Conservation (phyloP, 305 asterid species). For the Solanum aculeatissimum region DNA sequence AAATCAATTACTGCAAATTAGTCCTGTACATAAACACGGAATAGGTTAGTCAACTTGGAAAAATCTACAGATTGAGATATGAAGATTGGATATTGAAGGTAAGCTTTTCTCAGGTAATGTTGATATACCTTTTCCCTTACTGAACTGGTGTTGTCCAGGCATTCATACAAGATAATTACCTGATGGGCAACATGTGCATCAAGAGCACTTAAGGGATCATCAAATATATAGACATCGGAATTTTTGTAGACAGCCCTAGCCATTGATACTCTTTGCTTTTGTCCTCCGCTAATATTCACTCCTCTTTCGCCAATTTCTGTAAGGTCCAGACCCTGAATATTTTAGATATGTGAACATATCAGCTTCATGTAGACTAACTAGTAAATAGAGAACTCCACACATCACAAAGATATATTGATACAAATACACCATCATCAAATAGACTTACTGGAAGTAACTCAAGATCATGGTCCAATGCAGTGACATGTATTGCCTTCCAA, state of each 20-base stretch:
- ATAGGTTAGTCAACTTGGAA: not conserved
- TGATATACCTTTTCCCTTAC: not conserved
- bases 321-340: conserved; percentile 69
- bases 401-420: conserved; percentile 3
- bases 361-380: conserved; percentile 6
- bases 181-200: conserved; percentile 78
- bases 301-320: conserved; percentile 99
- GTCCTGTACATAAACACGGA: not conserved
- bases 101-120: not conserved
- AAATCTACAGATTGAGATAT: not conserved
- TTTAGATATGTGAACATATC: conserved; percentile 1
- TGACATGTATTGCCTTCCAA: conserved; percentile 60
- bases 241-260: conserved; percentile 89
- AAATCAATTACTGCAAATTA: not conserved
- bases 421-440: not conserved
- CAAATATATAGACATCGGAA: conserved; percentile 83
- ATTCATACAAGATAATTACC: conserved; percentile 17
- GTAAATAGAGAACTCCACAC: not conserved
- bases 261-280: conserved; percentile 92
- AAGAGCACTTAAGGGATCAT: conserved; percentile 92
- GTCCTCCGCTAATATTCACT: conserved; percentile 96
- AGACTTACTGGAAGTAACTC: conserved; percentile 54
- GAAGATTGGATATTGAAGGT: not conserved
- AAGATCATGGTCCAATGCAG: conserved; percentile 79
- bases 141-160: not conserved